Conservation (phyloP, 306 rosid genomes). For the Cicer arietinum region DNA sequence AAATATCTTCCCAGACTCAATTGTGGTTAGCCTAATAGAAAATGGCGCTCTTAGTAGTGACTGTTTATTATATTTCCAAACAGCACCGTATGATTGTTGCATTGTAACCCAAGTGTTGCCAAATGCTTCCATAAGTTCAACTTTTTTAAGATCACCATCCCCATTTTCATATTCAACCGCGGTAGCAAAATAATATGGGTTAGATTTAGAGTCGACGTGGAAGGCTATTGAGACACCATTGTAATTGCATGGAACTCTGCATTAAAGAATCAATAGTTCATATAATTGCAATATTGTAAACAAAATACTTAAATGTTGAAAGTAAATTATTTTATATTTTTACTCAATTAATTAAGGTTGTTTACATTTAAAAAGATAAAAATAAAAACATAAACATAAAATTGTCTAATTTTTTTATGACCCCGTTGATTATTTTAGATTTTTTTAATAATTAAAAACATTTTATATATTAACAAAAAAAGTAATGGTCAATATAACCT, state of each 20-base stretch:
- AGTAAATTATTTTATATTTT: not conserved
- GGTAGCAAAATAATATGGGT: too few species aligned
- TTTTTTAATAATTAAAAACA: too few species aligned
- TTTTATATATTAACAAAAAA: too few species aligned
- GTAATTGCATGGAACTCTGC: conserved; percentile 63
- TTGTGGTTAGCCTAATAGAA: conserved; percentile 60
- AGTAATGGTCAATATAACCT: too few species aligned
- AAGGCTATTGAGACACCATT: conserved; percentile 54
- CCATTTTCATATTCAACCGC: too few species aligned
- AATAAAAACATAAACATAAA: not conserved
- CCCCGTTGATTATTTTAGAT: too few species aligned
- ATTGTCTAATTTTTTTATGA: too few species aligned
- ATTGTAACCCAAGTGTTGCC: too few species aligned
- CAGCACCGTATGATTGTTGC: too few species aligned
- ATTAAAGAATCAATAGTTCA: not conserved
- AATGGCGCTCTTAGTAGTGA: conserved; percentile 58
- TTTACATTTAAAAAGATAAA: not conserved
- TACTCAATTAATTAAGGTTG: not conserved
- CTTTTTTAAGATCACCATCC: too few species aligned
- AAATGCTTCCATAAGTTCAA: too few species aligned
- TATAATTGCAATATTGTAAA: conserved; percentile 7
- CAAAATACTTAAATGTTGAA: not conserved
- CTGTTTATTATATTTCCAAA: conserved; percentile 63
- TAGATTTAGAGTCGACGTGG: conserved; percentile 57
- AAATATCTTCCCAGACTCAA: conserved; percentile 45